A percentile compares a stretch with the other conserved stretches of the same genome.
phyloP scores from a whole-genome alignment of 108 stramenopile genomes.

The Phaeodactylum tricornutum region DNA sequence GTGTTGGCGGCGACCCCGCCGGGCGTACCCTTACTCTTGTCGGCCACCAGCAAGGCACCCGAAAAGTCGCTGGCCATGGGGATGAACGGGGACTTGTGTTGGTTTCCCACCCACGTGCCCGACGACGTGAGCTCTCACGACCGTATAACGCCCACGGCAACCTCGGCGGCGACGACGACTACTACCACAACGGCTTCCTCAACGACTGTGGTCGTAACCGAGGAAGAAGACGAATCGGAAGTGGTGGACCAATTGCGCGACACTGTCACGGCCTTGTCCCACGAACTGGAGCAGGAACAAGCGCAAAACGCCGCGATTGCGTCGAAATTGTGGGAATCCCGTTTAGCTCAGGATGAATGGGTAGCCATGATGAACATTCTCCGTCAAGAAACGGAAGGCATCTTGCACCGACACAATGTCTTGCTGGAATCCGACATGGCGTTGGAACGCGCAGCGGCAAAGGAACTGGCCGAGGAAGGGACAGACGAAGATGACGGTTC shows the following conservation, averaged over 20 bases:
- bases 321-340: constrained; percentile 32
- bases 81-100: neutral
- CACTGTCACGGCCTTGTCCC: constrained; percentile 37
- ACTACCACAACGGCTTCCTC: no score
- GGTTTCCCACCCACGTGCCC: neutral
- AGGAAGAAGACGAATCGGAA: constrained; percentile 1
- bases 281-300: constrained; percentile 48
- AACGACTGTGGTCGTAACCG: no score
- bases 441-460: constrained; percentile 7
- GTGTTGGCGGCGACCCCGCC: constrained; percentile 63
- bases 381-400: constrained; percentile 83
- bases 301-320: constrained; percentile 43
- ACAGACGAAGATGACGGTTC: neutral
- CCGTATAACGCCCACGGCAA: no score
- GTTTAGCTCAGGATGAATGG: constrained; percentile 58
- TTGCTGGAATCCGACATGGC: constrained; percentile 61
- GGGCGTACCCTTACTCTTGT: constrained; percentile 63
- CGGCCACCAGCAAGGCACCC: constrained; percentile 45
- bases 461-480: constrained; percentile 1
- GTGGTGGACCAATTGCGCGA: no score
- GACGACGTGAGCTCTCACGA: no score
- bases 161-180: no score
- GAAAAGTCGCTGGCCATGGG: constrained; percentile 24
- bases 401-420: constrained; percentile 70
- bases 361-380: constrained; percentile 69